Percentiles rank a stretch among this genome's conserved stretches.
Conservation (phyloP, 805 yeast genomes). For the Sugiyamaella marilandica region DNA sequence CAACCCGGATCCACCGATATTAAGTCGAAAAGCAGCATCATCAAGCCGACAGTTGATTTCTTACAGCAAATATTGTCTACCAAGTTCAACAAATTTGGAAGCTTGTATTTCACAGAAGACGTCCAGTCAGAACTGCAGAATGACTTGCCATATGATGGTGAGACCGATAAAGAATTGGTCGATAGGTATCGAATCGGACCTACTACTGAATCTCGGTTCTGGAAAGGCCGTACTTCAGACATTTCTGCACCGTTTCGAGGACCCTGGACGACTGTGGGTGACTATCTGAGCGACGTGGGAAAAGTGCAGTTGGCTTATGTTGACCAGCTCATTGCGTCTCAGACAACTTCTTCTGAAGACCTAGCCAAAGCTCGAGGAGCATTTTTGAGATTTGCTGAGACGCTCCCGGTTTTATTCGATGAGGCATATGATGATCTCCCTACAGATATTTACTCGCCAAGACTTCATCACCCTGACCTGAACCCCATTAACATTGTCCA, state of each 20-base stretch:
- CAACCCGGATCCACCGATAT: slow-evolving; percentile 68
- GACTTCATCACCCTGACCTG: slow-evolving; percentile 74
- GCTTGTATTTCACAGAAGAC: slow-evolving; percentile 74
- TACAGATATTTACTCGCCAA: slow-evolving; percentile 61
- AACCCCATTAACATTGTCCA: slow-evolving; percentile 83
- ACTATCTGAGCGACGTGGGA: slow-evolving; percentile 61
- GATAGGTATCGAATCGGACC: slow-evolving; percentile 90
- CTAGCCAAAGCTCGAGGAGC: slow-evolving; percentile 46
- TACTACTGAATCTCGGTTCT: slow-evolving; percentile 71
- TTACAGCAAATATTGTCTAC: slow-evolving; percentile 50
- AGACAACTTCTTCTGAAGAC: slow-evolving; percentile 30
- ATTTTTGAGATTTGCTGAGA: slow-evolving; percentile 52
- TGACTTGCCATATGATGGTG: slow-evolving; percentile 55
- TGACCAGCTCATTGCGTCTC: slow-evolving; percentile 43
- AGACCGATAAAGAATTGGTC: slow-evolving; percentile 46
- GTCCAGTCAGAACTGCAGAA: slow-evolving; percentile 42
- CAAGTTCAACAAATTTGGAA: slow-evolving; percentile 71
- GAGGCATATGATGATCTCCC: slow-evolving; percentile 42
- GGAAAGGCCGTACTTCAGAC: slow-evolving; percentile 58
- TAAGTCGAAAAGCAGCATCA: slow-evolving; percentile 44
- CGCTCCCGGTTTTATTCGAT: slow-evolving; percentile 54
- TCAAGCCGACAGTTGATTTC: slow-evolving; percentile 69
- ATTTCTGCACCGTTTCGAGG: slow-evolving; percentile 54
- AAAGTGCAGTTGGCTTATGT: slow-evolving; percentile 60
- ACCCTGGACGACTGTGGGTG: slow-evolving; percentile 71